Conservation (phyloP, 768 basidiomycete species). For the Agaricus subrufescens region DNA sequence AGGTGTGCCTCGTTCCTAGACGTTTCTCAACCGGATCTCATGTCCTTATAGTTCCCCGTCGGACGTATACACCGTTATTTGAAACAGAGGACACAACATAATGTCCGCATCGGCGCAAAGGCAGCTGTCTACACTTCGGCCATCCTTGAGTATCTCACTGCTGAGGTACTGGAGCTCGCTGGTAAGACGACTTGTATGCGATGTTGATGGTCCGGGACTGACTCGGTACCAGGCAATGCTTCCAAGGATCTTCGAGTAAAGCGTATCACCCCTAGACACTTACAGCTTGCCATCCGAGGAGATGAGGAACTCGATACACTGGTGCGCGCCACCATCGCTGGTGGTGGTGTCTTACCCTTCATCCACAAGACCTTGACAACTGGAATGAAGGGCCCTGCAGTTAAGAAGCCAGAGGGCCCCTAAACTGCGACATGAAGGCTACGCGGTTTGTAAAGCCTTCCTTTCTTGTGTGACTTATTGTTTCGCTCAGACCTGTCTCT, state of each 20-base stretch:
- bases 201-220: background rate
- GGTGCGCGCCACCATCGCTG: conserved; percentile 91
- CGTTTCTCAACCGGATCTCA: background rate
- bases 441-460: background rate
- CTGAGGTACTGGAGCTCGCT: conserved; percentile 93
- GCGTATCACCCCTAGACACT: conserved; percentile 93
- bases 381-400: conserved; percentile 35
- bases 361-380: conserved; percentile 81
- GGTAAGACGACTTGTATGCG: conserved; percentile 44
- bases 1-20: conserved; percentile 40
- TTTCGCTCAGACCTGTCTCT: background rate
- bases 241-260: conserved; percentile 97
- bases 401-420: conserved; percentile 40
- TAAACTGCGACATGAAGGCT: conserved; percentile 10
- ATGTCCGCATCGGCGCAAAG: conserved; percentile 95
- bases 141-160: conserved; percentile 93
- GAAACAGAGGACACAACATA: conserved; percentile 89
- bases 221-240: conserved; percentile 67
- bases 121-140: conserved; percentile 97
- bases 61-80: conserved; percentile 97
- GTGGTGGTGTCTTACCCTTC: conserved; percentile 83
- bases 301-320: conserved; percentile 97
- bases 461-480: background rate
- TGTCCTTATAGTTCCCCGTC: conserved; percentile 72
- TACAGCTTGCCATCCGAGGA: conserved; percentile 94